Conservation (phyloP, 208 protist species). For the Spongospora subterranea region DNA sequence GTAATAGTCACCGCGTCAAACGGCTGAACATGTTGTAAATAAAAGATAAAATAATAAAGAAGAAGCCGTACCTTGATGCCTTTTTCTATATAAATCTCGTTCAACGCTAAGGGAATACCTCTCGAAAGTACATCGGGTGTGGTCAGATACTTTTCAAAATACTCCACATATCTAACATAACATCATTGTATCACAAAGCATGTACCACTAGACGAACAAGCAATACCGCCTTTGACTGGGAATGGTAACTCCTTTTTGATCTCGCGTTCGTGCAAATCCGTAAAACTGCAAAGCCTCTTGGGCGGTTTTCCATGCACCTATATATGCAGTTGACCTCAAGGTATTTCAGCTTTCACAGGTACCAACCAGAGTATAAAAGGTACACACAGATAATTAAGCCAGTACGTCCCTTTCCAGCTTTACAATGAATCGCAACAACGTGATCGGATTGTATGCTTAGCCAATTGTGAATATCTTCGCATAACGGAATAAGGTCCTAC, state of each 20-base stretch:
- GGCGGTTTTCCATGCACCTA: conserved; percentile 72
- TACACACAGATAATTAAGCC: conserved; percentile 86
- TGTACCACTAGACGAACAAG: not conserved
- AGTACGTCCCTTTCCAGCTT: conserved; percentile 91
- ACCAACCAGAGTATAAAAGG: conserved; percentile 73
- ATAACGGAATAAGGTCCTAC: conserved; percentile 65
- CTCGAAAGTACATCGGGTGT: not conserved
- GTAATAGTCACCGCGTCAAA: conserved; percentile 28
- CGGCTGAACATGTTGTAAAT: not conserved
- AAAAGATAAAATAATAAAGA: not conserved
- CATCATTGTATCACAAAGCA: not conserved
- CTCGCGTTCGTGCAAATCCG: conserved; percentile 77
- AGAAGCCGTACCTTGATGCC: not conserved
- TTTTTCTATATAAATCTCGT: conserved; percentile 10
- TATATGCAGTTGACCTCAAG: too few relatives aligned
- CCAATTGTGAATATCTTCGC: conserved; percentile 59
- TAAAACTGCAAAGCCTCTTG: conserved; percentile 80
- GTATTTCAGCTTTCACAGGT: not conserved
- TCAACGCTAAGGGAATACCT: not conserved
- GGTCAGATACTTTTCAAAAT: conserved; percentile 11
- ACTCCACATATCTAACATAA: not conserved
- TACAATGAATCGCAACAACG: conserved; percentile 58
- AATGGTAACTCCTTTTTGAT: conserved; percentile 86
- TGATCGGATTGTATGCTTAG: conserved; percentile 22
- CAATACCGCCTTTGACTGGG: conserved; percentile 78